These are phyloP conservation scores for Clohesyomyces aquaticus DNA, from an alignment of 495 filamentous ascomycete species.

Conservation along the genomic window DNA sequence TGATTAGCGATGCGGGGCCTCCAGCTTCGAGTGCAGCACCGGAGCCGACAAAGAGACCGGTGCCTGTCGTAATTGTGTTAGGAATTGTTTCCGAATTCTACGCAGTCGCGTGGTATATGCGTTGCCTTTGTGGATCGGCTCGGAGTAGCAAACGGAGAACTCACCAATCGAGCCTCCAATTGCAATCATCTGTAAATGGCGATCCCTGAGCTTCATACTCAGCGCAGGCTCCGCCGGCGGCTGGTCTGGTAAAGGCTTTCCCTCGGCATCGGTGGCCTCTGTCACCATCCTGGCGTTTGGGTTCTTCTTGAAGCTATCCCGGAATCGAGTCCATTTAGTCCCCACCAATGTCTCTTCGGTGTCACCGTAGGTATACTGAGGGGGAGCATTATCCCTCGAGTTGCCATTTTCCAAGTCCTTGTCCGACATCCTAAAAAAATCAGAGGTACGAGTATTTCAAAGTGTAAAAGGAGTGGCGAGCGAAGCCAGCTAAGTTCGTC, in stretches of 20 bases:
- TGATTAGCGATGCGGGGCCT: conserved; percentile 84
- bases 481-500: not conserved
- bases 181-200: conserved; percentile 96
- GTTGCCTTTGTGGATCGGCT: too few relatives aligned
- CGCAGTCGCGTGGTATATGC: too few relatives aligned
- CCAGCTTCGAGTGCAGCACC: conserved; percentile 76
- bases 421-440: conserved; percentile 16
- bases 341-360: conserved; percentile 30
- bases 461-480: not conserved
- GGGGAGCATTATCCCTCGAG: not conserved
- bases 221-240: conserved; percentile 76
- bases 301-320: conserved; percentile 83
- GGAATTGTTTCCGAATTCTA: conserved; percentile 5
- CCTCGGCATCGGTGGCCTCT: conserved; percentile 59
- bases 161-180: conserved; percentile 94
- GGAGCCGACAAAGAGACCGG: conserved; percentile 88
- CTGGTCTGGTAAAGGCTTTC: conserved; percentile 69
- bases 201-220: conserved; percentile 73
- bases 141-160: not conserved
- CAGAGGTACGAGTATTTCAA: not conserved
- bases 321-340: conserved; percentile 29
- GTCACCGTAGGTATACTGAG: conserved; percentile 35
- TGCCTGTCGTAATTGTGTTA: conserved; percentile 58
- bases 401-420: conserved; percentile 35
- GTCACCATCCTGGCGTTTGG: conserved; percentile 64